phyloP scores from a whole-genome alignment of 768 basidiomycete species.

The Plicaturopsis crispa region DNA sequence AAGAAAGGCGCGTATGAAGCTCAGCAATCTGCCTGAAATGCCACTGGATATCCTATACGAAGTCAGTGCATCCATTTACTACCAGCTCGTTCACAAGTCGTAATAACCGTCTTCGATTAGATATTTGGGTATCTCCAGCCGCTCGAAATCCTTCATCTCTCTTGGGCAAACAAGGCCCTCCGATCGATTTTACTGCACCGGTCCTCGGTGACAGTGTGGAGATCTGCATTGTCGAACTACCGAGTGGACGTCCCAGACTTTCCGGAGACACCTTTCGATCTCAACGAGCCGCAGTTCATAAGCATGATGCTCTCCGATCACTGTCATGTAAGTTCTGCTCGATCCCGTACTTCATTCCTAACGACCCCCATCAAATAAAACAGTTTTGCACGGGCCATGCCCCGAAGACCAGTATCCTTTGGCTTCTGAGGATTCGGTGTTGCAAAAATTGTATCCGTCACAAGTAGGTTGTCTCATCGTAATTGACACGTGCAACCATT shows the following conservation, averaged over 20 bases:
- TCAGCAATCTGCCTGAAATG: conserved; percentile 22
- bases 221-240: conserved; percentile 21
- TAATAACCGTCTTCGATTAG: conserved; percentile 25
- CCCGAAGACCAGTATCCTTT: too few species aligned
- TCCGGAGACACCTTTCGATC: conserved; percentile 20
- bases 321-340: conserved; percentile 22
- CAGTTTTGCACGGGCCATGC: too few species aligned
- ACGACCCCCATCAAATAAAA: too few species aligned
- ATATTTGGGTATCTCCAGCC: conserved; percentile 31
- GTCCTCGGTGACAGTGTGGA: conserved; percentile 23
- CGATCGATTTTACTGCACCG: conserved; percentile 23
- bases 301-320: conserved; percentile 24
- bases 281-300: conserved; percentile 25
- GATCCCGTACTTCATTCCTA: neutral
- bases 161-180: conserved; percentile 26
- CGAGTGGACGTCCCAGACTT: conserved; percentile 15
- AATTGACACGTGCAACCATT: too few species aligned
- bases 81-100: too few species aligned
- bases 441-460: too few species aligned
- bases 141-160: conserved; percentile 30
- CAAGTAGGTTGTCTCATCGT: too few species aligned
- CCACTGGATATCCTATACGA: conserved; percentile 28
- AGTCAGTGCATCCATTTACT: too few species aligned
- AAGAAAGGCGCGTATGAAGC: conserved; percentile 15
- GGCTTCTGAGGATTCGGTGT: too few species aligned